Evolutionary conservation across 2,329 filamentous ascomycete species (phyloP), one percentile per base, ranked within the genome.

Genomic region (Verticillium dahliae): DNA sequence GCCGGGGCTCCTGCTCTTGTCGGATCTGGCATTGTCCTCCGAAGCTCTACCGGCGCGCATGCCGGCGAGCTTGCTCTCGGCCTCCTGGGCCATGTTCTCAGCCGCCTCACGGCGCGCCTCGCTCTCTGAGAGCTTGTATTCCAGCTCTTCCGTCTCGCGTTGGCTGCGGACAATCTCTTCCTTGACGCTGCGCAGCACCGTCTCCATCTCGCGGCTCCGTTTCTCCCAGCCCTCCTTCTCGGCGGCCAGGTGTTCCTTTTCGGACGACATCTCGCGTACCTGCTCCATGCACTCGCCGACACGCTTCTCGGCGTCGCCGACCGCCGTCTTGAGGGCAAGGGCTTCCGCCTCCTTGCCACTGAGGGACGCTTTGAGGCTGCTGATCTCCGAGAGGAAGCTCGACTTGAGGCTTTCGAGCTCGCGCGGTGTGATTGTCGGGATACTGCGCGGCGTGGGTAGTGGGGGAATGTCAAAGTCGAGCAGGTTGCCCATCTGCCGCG

Each of bases 391-490:
- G 59, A 96, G 82, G 69, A 96, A 96, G 31, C 85, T 85, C 0
- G 93, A 97, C 74, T 98, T 98, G 63, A 98, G 81, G 14, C 90
- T 91, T 72, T 99, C 95, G 2, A 98, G 81, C 76, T 99, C 95
- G 38, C 95, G 87, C 1, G 95, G 91, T 1, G 93, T 97, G 67
- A 98, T 90, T 9, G 89, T 91, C 0, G 95, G 95, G 41, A 98
- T 85, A 61, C 92, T 97, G 64, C 94, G 88, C 14, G 95, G 95
- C 0, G 95, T 98, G 1, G 94, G 92, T 67, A 92, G 87, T 0
- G 94, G 92, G n/a, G 93, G 92, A 10, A 98, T 90, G 69, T 98
- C 95, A 71, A 96, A 95, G 74, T 96, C 92, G 56, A 96, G 85
- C 54, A 95, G 83, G 69, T 89, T 91, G 38, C 86, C 81, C 67